phyloP scores from a whole-genome alignment of 1,139 yeast species.

The Yamadazyma friedrichii region DNA sequence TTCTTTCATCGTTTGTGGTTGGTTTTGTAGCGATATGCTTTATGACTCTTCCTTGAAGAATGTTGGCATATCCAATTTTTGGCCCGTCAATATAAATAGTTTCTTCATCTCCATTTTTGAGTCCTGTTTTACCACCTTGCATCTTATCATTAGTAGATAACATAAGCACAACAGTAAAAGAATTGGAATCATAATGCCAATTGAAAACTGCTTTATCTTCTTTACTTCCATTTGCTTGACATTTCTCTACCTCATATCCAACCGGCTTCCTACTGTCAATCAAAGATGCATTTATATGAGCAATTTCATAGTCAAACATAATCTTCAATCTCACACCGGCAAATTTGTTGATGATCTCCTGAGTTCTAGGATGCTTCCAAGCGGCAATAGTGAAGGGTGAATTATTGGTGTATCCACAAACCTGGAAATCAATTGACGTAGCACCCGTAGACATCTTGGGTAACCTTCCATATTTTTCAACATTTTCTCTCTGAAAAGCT shows the following conservation, averaged over 20 bases:
- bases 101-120: constrained; percentile 21
- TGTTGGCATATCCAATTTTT: constrained; percentile 9
- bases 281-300: constrained; percentile 24
- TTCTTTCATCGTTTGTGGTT: constrained; percentile 28
- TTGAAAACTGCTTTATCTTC: not conserved
- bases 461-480: constrained; percentile 41
- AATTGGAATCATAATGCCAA: constrained; percentile 8
- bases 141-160: constrained; percentile 24
- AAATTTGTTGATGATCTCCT: constrained; percentile 28
- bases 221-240: not conserved
- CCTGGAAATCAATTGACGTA: constrained; percentile 42
- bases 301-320: constrained; percentile 20
- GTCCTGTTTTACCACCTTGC: constrained; percentile 29
- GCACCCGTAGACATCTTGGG: constrained; percentile 29
- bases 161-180: constrained; percentile 29
- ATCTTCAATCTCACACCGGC: constrained; percentile 18
- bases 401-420: constrained; percentile 48
- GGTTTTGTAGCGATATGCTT: constrained; percentile 25
- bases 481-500: constrained; percentile 39
- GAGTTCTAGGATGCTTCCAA: constrained; percentile 55
- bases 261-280: constrained; percentile 12
- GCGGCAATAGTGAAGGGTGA: constrained; percentile 50
- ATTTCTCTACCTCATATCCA: constrained; percentile 7
- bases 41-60: constrained; percentile 12
- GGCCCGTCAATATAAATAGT: constrained; percentile 7